Base-by-base conservation (phyloP, 805 yeast genomes). In the Ogataea paradorogensis region DNA sequence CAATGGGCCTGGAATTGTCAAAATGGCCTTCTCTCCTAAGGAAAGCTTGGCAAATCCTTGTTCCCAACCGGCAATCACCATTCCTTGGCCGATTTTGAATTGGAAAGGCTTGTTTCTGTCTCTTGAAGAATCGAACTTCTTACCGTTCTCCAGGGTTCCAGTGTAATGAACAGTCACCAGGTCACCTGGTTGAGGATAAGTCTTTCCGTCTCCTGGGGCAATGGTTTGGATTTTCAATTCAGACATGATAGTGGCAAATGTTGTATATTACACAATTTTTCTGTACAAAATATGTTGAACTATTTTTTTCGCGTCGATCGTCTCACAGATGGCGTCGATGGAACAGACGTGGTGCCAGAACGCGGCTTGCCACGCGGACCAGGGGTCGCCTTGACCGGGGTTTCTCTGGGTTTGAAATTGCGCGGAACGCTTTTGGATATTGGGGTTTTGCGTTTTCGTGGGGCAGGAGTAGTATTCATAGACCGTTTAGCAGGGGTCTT, bases 11-110 rank as follows among this genome's bases (percentile, higher is more conserved):
- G 96, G 95, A 57, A 91, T 88, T 56, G 95, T 88, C 61, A 91
- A 74, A 62, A 84, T 76, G 36, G 97, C 96, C 74, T 84, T 85
- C 70, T 93, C 88, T 58, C 98, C 98, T 36, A 89, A 76, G 38
- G 95, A 84, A 63, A 91, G 74, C 68, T 89, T 80, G 40, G 97
- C 96, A 63, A 89, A 87, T 47, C 90, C 95, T 59, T 80, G 85
- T 61, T 90, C 97, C 97, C 97, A 91, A 52, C 97, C 98, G 62
- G 80, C 80, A 70, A 91, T 91, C 53, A 91, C 97, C 70, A 84
- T 95, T 51, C 97, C 96, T 52, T 86, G 95, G 66, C 98, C 97
- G 62, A 91, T 87, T 68, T 73, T 70, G 66, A 95, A 84, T 66
- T 87, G 91, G 82, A 91, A 91, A 52, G 98, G 96, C 66, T 84